Base-by-base conservation (phyloP, 2,329 filamentous ascomycete genomes). In the Chlorencoelia australis region DNA sequence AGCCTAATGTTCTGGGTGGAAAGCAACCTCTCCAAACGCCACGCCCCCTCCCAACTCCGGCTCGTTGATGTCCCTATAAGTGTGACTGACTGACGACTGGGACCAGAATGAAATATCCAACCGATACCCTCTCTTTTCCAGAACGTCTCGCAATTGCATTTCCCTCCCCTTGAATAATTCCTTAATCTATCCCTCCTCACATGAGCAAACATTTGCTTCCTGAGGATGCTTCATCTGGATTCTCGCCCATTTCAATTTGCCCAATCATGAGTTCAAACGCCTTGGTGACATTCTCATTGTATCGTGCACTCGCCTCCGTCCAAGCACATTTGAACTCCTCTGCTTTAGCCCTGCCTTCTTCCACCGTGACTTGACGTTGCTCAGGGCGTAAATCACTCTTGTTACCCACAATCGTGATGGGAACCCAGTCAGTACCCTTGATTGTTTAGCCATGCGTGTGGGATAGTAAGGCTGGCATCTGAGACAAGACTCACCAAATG, bases 371-470 rank as follows among this genome's bases (percentile, higher is more conserved):
- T 62, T 96, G 88, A 49, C 91, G 82, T 65, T 94, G 87, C 60
- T 95, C 89, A 35, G 87, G 80, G 43, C 85, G 79, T 40, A 98
- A 69, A 61, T 98, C 91, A 58, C 81, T 88, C 68, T 98, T 98
- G 69, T 98, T 98, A 51, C 87, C 91, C 36, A 98, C 88, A 44
- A 98, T 81, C 51, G 93, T 85, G 51, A 96, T 80, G 7, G 91
- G 91, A 35, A 95, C 86, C 60, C 81, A 82, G 52, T 95, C 88
- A 41, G 87, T 83, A 48, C 91, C 91, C 84, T 94, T 19, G 11
- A 4, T 20, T 33, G 24, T 18, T 37, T 30, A 41, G 42, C 31
- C 42, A 37, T 33, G 24, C 20, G 7, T 2, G 3, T 7, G n/a
- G 15, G 15, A 10, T 30, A 18, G 37, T 25, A 21, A 10, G 26